Conservation (phyloP, 495 filamentous ascomycete genomes). For the Neurospora tetraspora region DNA sequence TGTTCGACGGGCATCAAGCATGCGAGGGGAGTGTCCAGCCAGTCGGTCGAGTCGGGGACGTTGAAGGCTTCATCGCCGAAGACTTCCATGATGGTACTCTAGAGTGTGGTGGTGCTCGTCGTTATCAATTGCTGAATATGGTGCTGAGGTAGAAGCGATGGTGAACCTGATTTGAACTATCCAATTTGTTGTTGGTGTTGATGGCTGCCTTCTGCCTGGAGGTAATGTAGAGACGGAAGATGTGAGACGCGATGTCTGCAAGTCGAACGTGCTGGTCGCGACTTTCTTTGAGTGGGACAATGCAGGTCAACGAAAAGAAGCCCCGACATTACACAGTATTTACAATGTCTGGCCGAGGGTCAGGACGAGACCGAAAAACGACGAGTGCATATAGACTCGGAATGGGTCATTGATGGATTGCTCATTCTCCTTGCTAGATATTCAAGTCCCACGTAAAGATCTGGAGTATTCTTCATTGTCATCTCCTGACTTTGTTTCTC, state of each 20-base stretch:
- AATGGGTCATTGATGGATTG: not conserved
- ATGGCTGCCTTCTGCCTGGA: not conserved
- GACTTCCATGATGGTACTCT: slow-evolving; percentile 11
- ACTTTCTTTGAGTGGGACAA: not conserved
- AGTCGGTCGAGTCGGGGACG: slow-evolving; percentile 85
- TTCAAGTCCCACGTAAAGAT: too few species aligned
- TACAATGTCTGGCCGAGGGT: not conserved
- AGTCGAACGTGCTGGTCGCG: not conserved
- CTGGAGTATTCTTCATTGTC: not conserved
- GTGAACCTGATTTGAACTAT: not conserved
- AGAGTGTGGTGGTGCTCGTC: not conserved
- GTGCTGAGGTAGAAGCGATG: not conserved
- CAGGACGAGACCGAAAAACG: not conserved
- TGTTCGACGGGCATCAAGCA: slow-evolving; percentile 69
- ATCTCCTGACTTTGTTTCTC: not conserved
- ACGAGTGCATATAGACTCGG: not conserved
- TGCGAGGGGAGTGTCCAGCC: slow-evolving; percentile 70
- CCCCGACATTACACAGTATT: not conserved
- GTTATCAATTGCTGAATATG: not conserved
- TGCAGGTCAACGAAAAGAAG: not conserved
- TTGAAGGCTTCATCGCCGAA: slow-evolving; percentile 35
- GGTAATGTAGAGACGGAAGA: not conserved
- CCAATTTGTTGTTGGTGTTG: not conserved
- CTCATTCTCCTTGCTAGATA: too few species aligned
- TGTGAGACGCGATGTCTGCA: not conserved